Conservation (phyloP, 2,329 filamentous ascomycete genomes). For the Chaetomiaceae sp. region DNA sequence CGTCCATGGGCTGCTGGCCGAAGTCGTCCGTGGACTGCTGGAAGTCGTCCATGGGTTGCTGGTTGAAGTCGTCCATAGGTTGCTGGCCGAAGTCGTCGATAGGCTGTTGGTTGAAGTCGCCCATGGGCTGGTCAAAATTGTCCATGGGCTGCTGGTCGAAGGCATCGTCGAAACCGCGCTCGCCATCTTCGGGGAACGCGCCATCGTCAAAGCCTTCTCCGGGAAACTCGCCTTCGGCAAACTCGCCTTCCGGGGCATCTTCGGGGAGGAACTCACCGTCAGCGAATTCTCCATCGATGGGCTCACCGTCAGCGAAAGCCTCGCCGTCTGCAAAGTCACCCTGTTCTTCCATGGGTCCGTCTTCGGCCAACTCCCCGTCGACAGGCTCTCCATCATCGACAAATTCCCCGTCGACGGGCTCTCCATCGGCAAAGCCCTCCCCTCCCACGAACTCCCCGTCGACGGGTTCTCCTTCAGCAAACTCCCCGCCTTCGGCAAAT, state of each 20-base stretch:
- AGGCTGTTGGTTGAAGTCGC: not conserved
- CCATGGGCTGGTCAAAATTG: no score
- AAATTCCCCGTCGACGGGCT: not conserved
- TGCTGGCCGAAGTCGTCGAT: no score
- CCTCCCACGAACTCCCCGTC: not conserved
- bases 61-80: not conserved
- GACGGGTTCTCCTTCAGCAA: not conserved
- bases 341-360: not conserved
- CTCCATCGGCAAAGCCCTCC: not conserved
- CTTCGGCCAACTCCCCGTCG: not conserved
- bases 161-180: not conserved
- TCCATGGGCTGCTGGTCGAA: not conserved
- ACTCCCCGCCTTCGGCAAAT: not conserved
- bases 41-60: not conserved
- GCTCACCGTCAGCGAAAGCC: not conserved
- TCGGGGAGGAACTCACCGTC: slow-evolving; percentile 3
- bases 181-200: not conserved
- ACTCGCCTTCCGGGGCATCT: not conserved
- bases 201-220: not conserved
- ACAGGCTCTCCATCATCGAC: not conserved
- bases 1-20: not conserved
- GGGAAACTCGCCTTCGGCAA: slow-evolving; percentile 1
- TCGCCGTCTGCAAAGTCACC: not conserved
- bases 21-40: no score
- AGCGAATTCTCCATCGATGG: not conserved